phyloP scores from a whole-genome alignment of 257 asterid species.

The Thymus quinquecostatus region DNA sequence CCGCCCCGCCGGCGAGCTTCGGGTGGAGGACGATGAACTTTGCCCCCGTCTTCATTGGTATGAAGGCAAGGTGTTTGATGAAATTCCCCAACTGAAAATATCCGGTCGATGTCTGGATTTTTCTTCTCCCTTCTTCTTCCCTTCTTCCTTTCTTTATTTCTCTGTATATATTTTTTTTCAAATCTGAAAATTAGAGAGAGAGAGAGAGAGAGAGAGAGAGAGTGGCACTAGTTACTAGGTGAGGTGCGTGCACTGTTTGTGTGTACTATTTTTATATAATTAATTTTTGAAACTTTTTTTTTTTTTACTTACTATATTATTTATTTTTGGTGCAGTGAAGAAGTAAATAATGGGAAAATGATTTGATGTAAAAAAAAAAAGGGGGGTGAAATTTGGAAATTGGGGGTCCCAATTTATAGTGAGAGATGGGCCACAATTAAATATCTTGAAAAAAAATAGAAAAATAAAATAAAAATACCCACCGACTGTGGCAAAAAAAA shows the following conservation, averaged over 20 bases:
- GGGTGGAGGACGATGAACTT: conserved; percentile 74
- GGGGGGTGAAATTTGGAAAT: conserved; percentile 16
- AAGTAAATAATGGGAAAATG: conserved; percentile 38
- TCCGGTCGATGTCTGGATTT: neutral
- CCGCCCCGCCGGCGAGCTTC: conserved; percentile 46
- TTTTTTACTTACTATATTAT: neutral
- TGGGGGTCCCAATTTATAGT: conserved; percentile 30
- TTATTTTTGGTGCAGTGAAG: neutral
- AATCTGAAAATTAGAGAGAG: conserved; percentile 32
- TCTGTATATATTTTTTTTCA: neutral
- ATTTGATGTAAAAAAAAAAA: conserved; percentile 32
- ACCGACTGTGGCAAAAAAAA: conserved; percentile 27
- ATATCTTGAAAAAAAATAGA: neutral
- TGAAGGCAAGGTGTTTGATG: conserved; percentile 28
- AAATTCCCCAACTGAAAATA: neutral
- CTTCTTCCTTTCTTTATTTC: neutral
- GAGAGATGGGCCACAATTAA: conserved; percentile 29
- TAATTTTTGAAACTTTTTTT: neutral
- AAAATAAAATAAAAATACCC: conserved; percentile 17
- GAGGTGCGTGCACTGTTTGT: conserved; percentile 27
- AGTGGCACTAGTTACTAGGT: conserved; percentile 28
- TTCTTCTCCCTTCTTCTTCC: neutral
- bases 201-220: conserved; percentile 32
- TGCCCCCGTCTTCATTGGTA: conserved; percentile 64
- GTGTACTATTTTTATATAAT: neutral